Conservation (phyloP, 345 rosid genomes). For the Linum lewisii region DNA sequence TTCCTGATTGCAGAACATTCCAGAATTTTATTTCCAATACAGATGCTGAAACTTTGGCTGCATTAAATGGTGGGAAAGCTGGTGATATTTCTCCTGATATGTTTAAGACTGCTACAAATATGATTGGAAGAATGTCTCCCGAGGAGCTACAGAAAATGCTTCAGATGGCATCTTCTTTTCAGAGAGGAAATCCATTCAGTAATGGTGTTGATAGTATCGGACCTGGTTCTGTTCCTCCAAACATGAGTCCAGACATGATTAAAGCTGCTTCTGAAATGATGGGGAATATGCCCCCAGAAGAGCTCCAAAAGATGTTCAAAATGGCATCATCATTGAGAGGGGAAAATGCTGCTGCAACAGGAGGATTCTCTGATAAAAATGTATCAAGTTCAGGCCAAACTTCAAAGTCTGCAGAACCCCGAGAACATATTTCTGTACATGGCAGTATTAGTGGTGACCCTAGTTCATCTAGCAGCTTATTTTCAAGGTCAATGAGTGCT, state of each 20-base stretch:
- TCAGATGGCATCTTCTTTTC: conserved; percentile 66
- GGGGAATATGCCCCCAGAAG: conserved; percentile 64
- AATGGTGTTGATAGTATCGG: conserved; percentile 27
- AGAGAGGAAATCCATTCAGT: conserved; percentile 38
- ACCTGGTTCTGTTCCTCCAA: conserved; percentile 37
- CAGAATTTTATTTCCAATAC: conserved; percentile 67
- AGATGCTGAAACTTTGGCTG: conserved; percentile 59
- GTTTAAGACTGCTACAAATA: conserved; percentile 71
- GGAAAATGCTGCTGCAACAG: conserved; percentile 29
- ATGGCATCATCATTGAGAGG: conserved; percentile 57
- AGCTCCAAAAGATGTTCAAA: conserved; percentile 79
- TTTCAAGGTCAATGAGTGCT: conserved; percentile 31
- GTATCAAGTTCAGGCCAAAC: conserved; percentile 18
- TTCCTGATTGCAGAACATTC: conserved; percentile 45
- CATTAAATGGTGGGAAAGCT: conserved; percentile 61
- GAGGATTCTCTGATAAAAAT: conserved; percentile 16
- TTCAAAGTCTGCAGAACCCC: conserved; percentile 20
- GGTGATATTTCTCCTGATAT: conserved; percentile 74
- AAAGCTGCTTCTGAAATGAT: conserved; percentile 79
- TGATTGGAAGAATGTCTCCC: conserved; percentile 85
- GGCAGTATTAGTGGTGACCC: conserved; percentile 32
- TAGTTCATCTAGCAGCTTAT: conserved; percentile 36
- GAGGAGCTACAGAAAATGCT: conserved; percentile 85
- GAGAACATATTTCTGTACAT: conserved; percentile 23
- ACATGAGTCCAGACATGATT: conserved; percentile 67